Base-by-base conservation (phyloP, 129 eudicot genomes). In the Scalesia atractyloides region DNA sequence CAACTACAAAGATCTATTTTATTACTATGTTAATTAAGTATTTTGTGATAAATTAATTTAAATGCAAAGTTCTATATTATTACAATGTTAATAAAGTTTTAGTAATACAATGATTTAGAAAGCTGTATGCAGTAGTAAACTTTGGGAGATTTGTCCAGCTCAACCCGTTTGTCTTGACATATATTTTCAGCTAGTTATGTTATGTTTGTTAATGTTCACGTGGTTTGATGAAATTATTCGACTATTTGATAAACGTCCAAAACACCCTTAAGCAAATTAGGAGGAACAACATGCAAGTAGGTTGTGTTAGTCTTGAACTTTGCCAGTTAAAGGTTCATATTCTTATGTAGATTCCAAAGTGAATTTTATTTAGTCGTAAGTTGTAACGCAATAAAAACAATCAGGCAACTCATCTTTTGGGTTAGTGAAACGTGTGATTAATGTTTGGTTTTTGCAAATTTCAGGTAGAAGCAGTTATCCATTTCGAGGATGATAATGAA, bases 401-500 rank as follows among this genome's bases (percentile, higher is more conserved):
- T 70, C 34, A 70, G 37, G 37, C 49, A 70, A 17, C 17, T 43
- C n/a, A 13, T 18, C 8, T 17, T 36, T 11, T 48, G 47, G 36
- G 43, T 1, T 5, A 16, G 14, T 34, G 50, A 14, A 49, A 36
- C 33, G 37, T 37, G 18, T 66, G 70, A 66, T 66, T 66, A 41
- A 57, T 66, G 52, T 70, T 34, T 16, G 51, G 39, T 26, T 51
- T 54, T 59, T 78, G n/a, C 44, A 56, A 57, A n/a, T 64, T 46
- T 20, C 80, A 94, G 99, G 99, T 95, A 52, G 99, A 95, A 76
- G 96, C 96, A 69, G 88, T 95, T 64, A 95, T 95, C 46, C 99
- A 90, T 88, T 95, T 95, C 59, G 99, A 95, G 83, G 99, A 95
- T 78, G 99, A 95, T 79, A 86, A 96, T 3, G 96, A 90, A 66